phyloP scores from a whole-genome alignment of 371 early-diverging fungal genomes.

The Rhizopus stolonifer region DNA sequence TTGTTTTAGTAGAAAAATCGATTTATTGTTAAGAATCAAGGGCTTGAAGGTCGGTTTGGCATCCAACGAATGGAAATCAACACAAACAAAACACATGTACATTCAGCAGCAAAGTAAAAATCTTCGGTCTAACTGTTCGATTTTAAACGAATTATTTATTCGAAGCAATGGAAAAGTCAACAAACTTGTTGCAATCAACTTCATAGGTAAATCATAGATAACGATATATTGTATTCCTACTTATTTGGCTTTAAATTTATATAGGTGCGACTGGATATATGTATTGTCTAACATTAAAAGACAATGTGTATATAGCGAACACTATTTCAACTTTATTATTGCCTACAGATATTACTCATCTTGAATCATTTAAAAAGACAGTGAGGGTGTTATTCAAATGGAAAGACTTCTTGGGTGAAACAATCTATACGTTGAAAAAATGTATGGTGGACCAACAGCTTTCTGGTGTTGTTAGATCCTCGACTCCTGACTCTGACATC shows the following conservation, averaged over 20 bases:
- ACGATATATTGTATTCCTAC: background rate
- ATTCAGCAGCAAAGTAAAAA: constrained; percentile 2
- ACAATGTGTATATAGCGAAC: background rate
- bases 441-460: constrained; percentile 6
- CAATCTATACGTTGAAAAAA: constrained; percentile 2
- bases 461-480: constrained; percentile 3
- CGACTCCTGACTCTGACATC: constrained; percentile 1
- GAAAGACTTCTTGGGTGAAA: constrained; percentile 1
- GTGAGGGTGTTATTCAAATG: background rate
- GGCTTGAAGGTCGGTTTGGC: no score
- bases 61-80: no score
- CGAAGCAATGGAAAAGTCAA: background rate
- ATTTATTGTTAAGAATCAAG: no score
- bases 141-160: constrained; percentile 2
- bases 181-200: background rate
- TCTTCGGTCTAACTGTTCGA: background rate
- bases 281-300: constrained; percentile 1
- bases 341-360: constrained; percentile 2
- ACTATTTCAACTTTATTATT: constrained; percentile 2
- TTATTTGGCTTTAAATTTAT: constrained; percentile 1
- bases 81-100: no score
- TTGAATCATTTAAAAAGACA: constrained; percentile 4
- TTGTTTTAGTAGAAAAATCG: no score
- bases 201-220: constrained; percentile 2
- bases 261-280: constrained; percentile 2